Base-by-base conservation (phyloP, 257 asterid genomes). In the Nicotiana knightiana region DNA sequence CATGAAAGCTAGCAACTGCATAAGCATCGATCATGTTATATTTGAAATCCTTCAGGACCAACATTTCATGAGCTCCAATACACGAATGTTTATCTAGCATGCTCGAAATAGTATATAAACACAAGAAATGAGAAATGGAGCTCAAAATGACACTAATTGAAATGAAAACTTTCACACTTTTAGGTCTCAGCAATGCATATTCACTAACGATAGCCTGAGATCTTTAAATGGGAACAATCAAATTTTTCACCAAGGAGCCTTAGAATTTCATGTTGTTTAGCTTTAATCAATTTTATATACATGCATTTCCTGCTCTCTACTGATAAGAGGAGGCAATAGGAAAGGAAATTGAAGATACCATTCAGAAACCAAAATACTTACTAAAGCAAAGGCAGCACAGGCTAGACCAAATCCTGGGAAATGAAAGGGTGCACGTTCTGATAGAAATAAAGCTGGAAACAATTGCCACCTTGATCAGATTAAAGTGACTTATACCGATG, bases 1-100 rank as follows among this genome's bases (percentile, higher is more conserved):
- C 39, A 88, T 66, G 67, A 96, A 96, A 28, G 97, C 99, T 28
- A 94, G 67, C 97, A 93, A 89, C 99, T 96, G 86, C 85, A 83
- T 13, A 2, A 12, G 53, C 16, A 54, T 15, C 9, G 8, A 3
- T 71, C 15, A 3, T 6, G 13, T 71, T n/a, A 68, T n/a, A n/a
- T 1, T 68, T 39, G n/a, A n/a, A 11, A 21, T 68, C 9, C 10
- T 0, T 18, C 1, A n/a, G 12, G 17, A 39, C 33, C n/a, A 37
- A 18, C 32, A 67, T 67, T 66, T 32, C 48, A 66, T 64, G 1
- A 65, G 71, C 16, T 65, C 43, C 70, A 64, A 28, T 64, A 65
- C 71, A 4, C 24, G 2, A 65, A 30, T 30, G 24, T 65, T 65
- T 65, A 15, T 65, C 7, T 12, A 65, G 18, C 71, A 65, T 28